Conservation (phyloP, 805 yeast species). For the Saccharomycopsis oosterbeekiorum region DNA sequence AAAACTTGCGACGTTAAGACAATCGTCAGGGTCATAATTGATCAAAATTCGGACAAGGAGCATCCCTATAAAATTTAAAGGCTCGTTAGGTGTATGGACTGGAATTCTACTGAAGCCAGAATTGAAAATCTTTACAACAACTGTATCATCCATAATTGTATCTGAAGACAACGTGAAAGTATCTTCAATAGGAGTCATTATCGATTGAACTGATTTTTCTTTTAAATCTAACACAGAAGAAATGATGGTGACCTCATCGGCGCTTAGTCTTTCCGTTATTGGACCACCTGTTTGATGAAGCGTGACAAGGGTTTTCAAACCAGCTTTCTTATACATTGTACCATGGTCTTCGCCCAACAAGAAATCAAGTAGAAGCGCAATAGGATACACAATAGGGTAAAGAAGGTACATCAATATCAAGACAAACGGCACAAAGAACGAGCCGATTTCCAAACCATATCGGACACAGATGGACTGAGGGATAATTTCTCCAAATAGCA, state of each 20-base stretch:
- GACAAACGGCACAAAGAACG: conserved; percentile 85
- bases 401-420: conserved; percentile 71
- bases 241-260: conserved; percentile 93
- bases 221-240: conserved; percentile 89
- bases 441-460: conserved; percentile 86
- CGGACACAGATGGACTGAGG: conserved; percentile 93
- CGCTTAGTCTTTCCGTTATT: conserved; percentile 71
- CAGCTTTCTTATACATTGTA: conserved; percentile 84
- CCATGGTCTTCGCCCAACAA: conserved; percentile 94
- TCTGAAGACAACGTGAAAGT: conserved; percentile 86
- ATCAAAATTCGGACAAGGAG: conserved; percentile 82
- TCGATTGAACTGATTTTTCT: conserved; percentile 74
- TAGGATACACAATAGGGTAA: conserved; percentile 91
- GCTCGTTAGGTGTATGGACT: conserved; percentile 82
- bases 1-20: conserved; percentile 82
- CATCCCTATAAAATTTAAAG: conserved; percentile 91
- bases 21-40: conserved; percentile 95
- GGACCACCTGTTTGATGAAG: conserved; percentile 85
- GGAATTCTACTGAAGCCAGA: conserved; percentile 96
- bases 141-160: conserved; percentile 66
- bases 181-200: conserved; percentile 91
- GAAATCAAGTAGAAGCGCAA: conserved; percentile 69
- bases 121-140: conserved; percentile 82
- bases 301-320: conserved; percentile 87
- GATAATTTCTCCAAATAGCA: conserved; percentile 90